Conservation (phyloP, 148 eudicot species). For the Rhododendron mucronatum region DNA sequence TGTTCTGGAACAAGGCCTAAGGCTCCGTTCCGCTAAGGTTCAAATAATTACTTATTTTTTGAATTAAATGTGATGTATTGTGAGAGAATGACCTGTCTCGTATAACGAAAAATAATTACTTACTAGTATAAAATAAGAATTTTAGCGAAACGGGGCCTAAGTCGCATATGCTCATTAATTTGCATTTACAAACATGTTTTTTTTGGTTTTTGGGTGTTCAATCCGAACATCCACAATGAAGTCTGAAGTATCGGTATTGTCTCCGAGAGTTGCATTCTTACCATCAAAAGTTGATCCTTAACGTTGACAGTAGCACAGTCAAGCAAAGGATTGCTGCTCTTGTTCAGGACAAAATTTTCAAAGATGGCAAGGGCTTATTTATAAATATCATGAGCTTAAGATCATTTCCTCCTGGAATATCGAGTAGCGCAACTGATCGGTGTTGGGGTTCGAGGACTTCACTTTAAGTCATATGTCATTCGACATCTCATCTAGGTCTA, state of each 20-base stretch:
- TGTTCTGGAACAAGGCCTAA: too few species aligned
- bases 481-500: too few species aligned
- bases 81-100: too few species aligned
- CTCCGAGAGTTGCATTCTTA: constrained; percentile 91
- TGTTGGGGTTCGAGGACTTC: neutral
- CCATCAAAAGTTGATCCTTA: constrained; percentile 82
- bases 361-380: constrained; percentile 52
- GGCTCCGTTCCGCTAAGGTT: too few species aligned
- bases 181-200: neutral
- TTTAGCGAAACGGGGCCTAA: too few species aligned
- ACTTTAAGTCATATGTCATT: neutral
- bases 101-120: too few species aligned
- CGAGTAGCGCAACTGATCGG: neutral
- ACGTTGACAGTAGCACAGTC: constrained; percentile 80
- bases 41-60: too few species aligned
- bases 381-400: neutral
- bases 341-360: constrained; percentile 90
- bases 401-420: neutral
- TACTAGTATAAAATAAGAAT: too few species aligned
- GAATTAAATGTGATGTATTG: too few species aligned
- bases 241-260: constrained; percentile 92
- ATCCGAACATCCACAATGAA: constrained; percentile 20
- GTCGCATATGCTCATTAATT: neutral
- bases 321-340: constrained; percentile 95
- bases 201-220: neutral